Evolutionary conservation across 192 early-diverging fungal genomes (phyloP), one percentile per base, ranked within the genome.

Genomic region (Pilaira anomala): DNA sequence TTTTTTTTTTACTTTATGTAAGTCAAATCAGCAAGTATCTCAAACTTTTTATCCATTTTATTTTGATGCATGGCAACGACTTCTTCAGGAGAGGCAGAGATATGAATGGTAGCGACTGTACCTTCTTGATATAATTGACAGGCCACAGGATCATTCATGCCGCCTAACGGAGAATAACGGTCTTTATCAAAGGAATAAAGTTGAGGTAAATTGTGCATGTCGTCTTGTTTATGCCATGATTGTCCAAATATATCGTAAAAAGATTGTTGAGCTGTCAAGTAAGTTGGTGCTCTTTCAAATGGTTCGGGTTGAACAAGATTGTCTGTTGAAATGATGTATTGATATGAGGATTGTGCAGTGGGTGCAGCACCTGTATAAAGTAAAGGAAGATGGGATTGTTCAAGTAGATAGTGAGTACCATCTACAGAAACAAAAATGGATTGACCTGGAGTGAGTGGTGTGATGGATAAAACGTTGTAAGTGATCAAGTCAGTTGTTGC

Each of bases 111-210:
- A 7, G 72, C 72, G 42, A 78, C 74, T 4, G 44, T 54, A 36
- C 73, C 72, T 0, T 78, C 76, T 26, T 78, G 61, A 54, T 65
- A 78, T 22, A 71, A 49, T 48, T 68, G 71, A 19, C 33, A 9
- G 11, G 33, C 33, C 11, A 4, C 33, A 3, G 33, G 33, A 6
- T 36, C 33, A 6, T 9, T 6, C 33, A 36, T 36, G 11, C 33
- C 33, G 6, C 33, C 33, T 9, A 36, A 6, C 33, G 33, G 33
- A 36, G 33, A 36, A 36, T 36, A 36, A 36, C 33, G 33, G 7
- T 36, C 33, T 36, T 6, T 1, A 36, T 36, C 33, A 36, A 36
- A 36, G 33, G 33, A 1, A 36, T 36, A 36, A 9, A 36, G 11
- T 36, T 36, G 33, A 9, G 33, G 33, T 36, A 36, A 6, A 5